Percentiles rank a stretch among this genome's conserved stretches.
Evolutionary conservation across 2,329 filamentous ascomycete genomes (phyloP).

Genomic region (Fusarium protoensiforme): DNA sequence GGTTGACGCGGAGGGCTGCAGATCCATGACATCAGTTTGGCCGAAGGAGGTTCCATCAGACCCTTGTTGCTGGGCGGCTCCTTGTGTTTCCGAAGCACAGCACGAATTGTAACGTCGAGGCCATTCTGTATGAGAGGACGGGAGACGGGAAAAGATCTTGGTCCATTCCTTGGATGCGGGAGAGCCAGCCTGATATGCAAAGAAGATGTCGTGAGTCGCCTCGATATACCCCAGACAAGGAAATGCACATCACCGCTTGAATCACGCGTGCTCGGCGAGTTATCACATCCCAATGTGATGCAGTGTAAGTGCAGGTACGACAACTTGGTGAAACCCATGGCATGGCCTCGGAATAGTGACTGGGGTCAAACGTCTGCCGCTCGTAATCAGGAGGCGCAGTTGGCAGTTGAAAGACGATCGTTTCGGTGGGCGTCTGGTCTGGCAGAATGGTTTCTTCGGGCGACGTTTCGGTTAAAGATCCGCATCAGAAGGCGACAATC

Average conservation of each 20-base stretch:
- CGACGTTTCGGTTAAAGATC: slow-evolving; percentile 30
- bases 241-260: slow-evolving; percentile 6
- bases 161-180: slow-evolving; percentile 7
- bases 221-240: neutral
- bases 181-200: slow-evolving; percentile 19
- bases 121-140: slow-evolving; percentile 9
- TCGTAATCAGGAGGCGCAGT: slow-evolving; percentile 13
- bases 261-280: neutral
- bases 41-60: slow-evolving; percentile 27
- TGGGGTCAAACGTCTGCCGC: slow-evolving; percentile 1
- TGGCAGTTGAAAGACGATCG: slow-evolving; percentile 14
- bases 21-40: slow-evolving; percentile 50
- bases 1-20: slow-evolving; percentile 35
- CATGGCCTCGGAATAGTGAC: slow-evolving; percentile 2
- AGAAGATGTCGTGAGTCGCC: slow-evolving; percentile 7
- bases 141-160: neutral
- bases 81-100: slow-evolving; percentile 25
- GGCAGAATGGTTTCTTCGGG: slow-evolving; percentile 17
- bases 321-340: slow-evolving; percentile 11
- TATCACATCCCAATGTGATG: slow-evolving; percentile 13
- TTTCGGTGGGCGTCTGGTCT: slow-evolving; percentile 3
- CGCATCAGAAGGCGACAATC: slow-evolving; percentile 29
- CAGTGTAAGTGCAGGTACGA: slow-evolving; percentile 18
- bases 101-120: slow-evolving; percentile 19
- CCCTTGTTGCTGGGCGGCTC: slow-evolving; percentile 30